phyloP scores from a whole-genome alignment of 176 grass and related monocot genomes.

The Raddia guianensis region DNA sequence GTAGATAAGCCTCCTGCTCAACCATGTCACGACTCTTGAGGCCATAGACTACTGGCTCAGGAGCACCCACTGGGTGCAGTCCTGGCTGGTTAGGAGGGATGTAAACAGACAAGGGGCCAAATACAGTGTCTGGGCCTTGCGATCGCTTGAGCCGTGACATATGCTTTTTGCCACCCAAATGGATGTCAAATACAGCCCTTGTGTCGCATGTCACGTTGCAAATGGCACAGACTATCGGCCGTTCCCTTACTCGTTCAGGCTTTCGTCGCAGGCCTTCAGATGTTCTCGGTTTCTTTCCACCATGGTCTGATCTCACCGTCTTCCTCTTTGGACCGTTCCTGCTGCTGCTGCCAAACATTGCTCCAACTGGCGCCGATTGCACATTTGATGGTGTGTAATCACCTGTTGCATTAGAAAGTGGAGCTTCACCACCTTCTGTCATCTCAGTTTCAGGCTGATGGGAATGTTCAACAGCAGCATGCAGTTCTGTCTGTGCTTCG shows the following conservation, averaged over 20 bases:
- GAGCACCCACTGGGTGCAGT: slow-evolving; percentile 14
- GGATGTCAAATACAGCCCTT: slow-evolving; percentile 56
- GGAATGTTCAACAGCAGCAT: slow-evolving; percentile 26
- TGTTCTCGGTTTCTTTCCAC: slow-evolving; percentile 43
- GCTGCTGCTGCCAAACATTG: slow-evolving; percentile 14
- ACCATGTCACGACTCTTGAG: slow-evolving; percentile 46
- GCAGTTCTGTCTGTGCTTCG: slow-evolving; percentile 26
- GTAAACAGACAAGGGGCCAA: slow-evolving; percentile 45
- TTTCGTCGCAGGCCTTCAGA: slow-evolving; percentile 26
- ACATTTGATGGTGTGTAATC: neutral
- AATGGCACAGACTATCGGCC: slow-evolving; percentile 53
- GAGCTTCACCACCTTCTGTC: slow-evolving; percentile 11
- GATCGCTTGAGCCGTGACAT: slow-evolving; percentile 46
- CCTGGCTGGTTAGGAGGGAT: slow-evolving; percentile 55
- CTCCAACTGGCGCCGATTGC: neutral
- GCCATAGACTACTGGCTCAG: slow-evolving; percentile 57
- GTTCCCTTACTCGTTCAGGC: slow-evolving; percentile 38
- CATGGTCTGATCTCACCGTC: neutral
- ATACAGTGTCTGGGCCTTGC: slow-evolving; percentile 42
- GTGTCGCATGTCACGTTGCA: slow-evolving; percentile 62
- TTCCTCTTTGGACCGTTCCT: slow-evolving; percentile 41
- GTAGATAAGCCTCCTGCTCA: slow-evolving; percentile 36
- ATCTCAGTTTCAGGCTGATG: slow-evolving; percentile 35
- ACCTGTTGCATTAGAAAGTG: neutral
- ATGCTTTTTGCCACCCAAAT: slow-evolving; percentile 62